These are phyloP conservation scores for Quercus engelmannii DNA, from an alignment of 306 rosid species.

Conservation along the genomic window DNA sequence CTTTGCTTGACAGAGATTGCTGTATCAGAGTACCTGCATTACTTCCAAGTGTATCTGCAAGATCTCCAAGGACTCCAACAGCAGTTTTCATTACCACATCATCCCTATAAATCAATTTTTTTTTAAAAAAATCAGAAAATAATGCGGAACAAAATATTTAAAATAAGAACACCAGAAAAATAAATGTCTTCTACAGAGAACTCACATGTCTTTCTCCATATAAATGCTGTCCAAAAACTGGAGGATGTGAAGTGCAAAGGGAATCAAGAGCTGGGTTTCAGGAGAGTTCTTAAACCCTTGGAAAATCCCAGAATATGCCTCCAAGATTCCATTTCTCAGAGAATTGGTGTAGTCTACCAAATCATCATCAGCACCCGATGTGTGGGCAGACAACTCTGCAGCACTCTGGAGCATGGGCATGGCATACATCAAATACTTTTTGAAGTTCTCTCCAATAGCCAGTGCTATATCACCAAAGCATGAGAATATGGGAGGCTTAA, in stretches of 20 bases:
- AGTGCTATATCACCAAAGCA: slow-evolving; percentile 90
- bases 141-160: neutral
- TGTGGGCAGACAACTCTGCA: slow-evolving; percentile 68
- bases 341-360: slow-evolving; percentile 79
- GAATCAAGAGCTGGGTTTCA: slow-evolving; percentile 71
- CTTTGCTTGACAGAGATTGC: slow-evolving; percentile 84
- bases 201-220: slow-evolving; percentile 88
- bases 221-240: slow-evolving; percentile 89
- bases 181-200: neutral
- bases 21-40: slow-evolving; percentile 86
- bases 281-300: slow-evolving; percentile 90
- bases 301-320: slow-evolving; percentile 92
- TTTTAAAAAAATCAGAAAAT: neutral
- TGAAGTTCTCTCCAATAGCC: slow-evolving; percentile 82
- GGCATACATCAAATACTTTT: slow-evolving; percentile 80
- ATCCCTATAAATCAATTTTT: slow-evolving; percentile 49
- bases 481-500: slow-evolving; percentile 86
- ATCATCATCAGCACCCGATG: slow-evolving; percentile 74
- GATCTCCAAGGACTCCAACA: slow-evolving; percentile 90
- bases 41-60: slow-evolving; percentile 92
- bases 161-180: neutral
- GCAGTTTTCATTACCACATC: slow-evolving; percentile 94
- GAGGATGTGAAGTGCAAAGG: slow-evolving; percentile 82
- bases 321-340: slow-evolving; percentile 87
- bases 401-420: slow-evolving; percentile 93